Percentiles rank a stretch among this genome's conserved stretches.
phyloP scores from a whole-genome alignment of 352 stramenopile species.

The Globisporangium canariense region DNA sequence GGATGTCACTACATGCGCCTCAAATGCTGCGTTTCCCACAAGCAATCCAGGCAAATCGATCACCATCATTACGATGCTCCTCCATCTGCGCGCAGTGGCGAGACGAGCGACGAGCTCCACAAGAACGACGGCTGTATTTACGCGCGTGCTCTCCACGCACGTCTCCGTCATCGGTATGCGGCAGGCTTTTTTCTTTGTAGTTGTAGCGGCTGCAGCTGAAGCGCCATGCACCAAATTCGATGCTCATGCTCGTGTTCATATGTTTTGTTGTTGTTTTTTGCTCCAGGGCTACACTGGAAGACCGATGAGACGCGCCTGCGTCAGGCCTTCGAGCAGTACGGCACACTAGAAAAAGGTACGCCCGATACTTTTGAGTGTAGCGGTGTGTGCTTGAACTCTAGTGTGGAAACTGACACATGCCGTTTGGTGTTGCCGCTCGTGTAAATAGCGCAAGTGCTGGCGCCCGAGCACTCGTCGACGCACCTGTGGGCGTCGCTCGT shows the following conservation, averaged over 20 bases:
- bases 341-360: slow-evolving; percentile 50
- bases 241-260: background rate
- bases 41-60: background rate
- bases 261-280: background rate
- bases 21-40: background rate
- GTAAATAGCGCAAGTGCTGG: slow-evolving; percentile 40
- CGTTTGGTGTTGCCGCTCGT: background rate
- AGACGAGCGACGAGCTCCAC: slow-evolving; percentile 3
- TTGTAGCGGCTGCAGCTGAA: too few relatives aligned
- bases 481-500: slow-evolving; percentile 64
- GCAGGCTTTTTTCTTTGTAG: background rate
- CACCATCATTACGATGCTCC: background rate
- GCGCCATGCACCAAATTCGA: slow-evolving; percentile 6
- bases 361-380: background rate
- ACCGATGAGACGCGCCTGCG: slow-evolving; percentile 71
- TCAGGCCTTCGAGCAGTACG: slow-evolving; percentile 49
- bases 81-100: background rate
- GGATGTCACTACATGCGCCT: background rate
- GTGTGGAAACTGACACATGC: background rate
- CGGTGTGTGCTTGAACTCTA: background rate
- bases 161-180: slow-evolving; percentile 53
- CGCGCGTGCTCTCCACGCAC: slow-evolving; percentile 35
- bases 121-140: background rate
- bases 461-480: slow-evolving; percentile 50
- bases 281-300: slow-evolving; percentile 75